These are phyloP conservation scores for Phytopythium vexans DNA, from an alignment of 352 stramenopile genomes.

Conservation along the genomic window DNA sequence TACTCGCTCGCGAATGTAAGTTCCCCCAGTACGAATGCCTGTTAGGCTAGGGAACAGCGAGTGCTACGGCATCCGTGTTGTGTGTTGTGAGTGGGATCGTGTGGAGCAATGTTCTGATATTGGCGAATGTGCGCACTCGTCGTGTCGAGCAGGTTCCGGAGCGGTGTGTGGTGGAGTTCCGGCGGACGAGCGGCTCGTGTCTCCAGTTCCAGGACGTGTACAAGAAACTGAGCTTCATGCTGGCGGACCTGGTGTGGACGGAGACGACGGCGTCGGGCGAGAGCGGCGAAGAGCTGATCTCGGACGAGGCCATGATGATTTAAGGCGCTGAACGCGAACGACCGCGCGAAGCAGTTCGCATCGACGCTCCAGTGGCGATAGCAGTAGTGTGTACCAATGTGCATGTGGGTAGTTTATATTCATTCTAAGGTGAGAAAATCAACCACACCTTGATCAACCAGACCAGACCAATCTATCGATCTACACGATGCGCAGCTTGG, in stretches of 20 bases:
- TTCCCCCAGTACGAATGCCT: not conserved
- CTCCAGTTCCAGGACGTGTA: conserved; percentile 74
- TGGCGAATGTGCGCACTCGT: not conserved
- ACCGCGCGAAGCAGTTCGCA: no score
- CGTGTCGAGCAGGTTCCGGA: conserved; percentile 31
- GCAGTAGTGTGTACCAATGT: no score
- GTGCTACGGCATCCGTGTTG: not conserved
- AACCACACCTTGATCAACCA: no score
- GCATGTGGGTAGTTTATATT: no score
- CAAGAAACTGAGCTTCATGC: conserved; percentile 52
- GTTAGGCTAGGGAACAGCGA: conserved; percentile 4
- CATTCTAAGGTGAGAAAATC: no score
- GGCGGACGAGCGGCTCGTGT: conserved; percentile 63
- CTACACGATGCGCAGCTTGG: conserved; percentile 53
- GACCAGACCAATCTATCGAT: conserved; percentile 6
- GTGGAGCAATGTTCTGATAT: no score
- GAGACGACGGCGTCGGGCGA: conserved; percentile 5
- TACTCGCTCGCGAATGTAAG: conserved; percentile 76
- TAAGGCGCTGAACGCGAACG: conserved; percentile 14
- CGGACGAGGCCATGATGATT: conserved; percentile 82
- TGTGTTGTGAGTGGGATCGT: no score
- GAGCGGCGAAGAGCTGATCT: conserved; percentile 66
- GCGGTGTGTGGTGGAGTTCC: conserved; percentile 67
- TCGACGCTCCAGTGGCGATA: no score
- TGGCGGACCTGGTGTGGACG: conserved; percentile 57